Conservation (phyloP, 108 stramenopile genomes). For the Nitzschia sp. region DNA sequence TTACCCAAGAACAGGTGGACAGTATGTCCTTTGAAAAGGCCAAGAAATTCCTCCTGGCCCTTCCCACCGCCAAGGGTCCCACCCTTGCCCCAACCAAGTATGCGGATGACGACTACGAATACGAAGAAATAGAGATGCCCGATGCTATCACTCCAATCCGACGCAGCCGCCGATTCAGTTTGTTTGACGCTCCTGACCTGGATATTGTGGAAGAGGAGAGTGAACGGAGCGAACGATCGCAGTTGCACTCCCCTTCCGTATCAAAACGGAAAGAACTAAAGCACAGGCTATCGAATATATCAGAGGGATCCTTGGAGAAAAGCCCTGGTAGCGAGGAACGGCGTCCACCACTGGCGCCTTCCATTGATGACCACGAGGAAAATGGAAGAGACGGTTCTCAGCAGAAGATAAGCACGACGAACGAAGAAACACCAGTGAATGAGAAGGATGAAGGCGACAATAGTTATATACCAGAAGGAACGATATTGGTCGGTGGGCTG, state of each 20-base stretch:
- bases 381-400: neutral
- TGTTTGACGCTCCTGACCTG: conserved; percentile 9
- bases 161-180: neutral
- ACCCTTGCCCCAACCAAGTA: neutral
- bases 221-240: conserved; percentile 12
- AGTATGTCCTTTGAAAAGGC: conserved; percentile 16
- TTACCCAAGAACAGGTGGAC: conserved; percentile 17
- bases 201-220: conserved; percentile 12
- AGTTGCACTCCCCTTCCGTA: neutral
- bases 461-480: neutral
- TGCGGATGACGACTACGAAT: conserved; percentile 12
- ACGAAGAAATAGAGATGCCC: conserved; percentile 17
- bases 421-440: neutral
- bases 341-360: neutral
- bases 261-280: neutral
- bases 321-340: neutral
- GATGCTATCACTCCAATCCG: conserved; percentile 20
- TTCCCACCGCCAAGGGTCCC: conserved; percentile 5
- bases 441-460: neutral
- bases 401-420: neutral
- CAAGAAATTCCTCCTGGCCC: conserved; percentile 1
- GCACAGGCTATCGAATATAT: neutral
- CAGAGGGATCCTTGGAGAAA: neutral
- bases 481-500: neutral
- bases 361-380: neutral